A percentile compares a stretch with the other conserved stretches of the same genome.
Evolutionary conservation across 306 rosid genomes (phyloP).

Genomic region (Hippophae rhamnoides): DNA sequence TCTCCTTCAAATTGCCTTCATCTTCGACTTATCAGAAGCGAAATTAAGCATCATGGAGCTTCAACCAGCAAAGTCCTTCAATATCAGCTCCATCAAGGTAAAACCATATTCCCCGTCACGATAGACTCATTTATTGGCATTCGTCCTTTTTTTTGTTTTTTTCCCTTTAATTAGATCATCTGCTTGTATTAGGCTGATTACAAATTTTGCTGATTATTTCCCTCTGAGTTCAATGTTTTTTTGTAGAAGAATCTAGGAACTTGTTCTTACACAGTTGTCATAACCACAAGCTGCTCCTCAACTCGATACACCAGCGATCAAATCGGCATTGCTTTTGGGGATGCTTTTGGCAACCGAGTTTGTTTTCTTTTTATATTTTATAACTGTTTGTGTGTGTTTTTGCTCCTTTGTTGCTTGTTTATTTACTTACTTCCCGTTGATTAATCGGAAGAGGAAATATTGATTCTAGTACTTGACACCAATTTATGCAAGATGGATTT

Average conservation of each 20-base stretch:
- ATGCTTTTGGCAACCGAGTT: conserved; percentile 73
- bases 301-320: conserved; percentile 43
- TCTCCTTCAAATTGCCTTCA: conserved; percentile 1
- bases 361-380: not conserved
- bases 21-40: conserved; percentile 9
- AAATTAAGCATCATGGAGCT: conserved; percentile 24
- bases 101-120: not conserved
- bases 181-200: not conserved
- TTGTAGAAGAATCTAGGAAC: conserved; percentile 25
- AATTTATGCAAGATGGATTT: not conserved
- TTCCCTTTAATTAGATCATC: not conserved
- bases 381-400: too few relatives aligned
- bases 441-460: not conserved
- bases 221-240: not conserved
- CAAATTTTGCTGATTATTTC: not conserved
- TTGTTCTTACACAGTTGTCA: conserved; percentile 53
- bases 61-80: conserved; percentile 30
- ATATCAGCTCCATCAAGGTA: conserved; percentile 23
- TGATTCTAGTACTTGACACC: not conserved
- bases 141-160: not conserved
- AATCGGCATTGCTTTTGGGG: conserved; percentile 71
- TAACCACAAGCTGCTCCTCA: conserved; percentile 75
- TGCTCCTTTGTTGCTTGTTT: not conserved
- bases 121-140: not conserved
- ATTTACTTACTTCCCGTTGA: not conserved